Base-by-base conservation (phyloP, 768 basidiomycete species). In the Sistotremastrum suecicum region DNA sequence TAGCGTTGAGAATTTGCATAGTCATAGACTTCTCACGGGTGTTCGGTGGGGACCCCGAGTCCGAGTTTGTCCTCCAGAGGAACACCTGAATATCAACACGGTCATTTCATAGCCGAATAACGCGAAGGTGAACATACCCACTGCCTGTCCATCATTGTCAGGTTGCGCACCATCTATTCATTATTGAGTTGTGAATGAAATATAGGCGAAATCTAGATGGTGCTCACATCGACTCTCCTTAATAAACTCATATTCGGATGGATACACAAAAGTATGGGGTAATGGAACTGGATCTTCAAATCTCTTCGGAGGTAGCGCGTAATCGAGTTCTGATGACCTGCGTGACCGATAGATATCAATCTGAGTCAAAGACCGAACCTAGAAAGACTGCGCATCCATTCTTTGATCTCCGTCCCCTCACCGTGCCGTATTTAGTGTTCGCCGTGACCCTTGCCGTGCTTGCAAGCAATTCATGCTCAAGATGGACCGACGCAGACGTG, bases 131-230 rank as follows among this genome's bases (percentile, higher is more conserved):
- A n/a, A n/a, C n/a, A n/a, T n/a, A n/a, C n/a, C n/a, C n/a, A n/a
- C n/a, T n/a, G n/a, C 66, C 56, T 81, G 80, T 0, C 81, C 81
- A 51, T 83, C 75, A 53, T 77, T 78, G 9, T 50, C 58, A 0
- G 80, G 82, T 50, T 84, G 83, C 7, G 60, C 70, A 29, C 66
- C 70, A 56, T 83, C 81, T 80, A n/a, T n/a, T n/a, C n/a, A n/a
- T n/a, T n/a, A n/a, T n/a, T n/a, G n/a, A n/a, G n/a, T n/a, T n/a
- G 29, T 39, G 34, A 42, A 12, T 10, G 30, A 40, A 49, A 41
- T 12, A 20, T 30, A 30, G 33, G 12, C 39, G 33, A 7, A n/a
- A 39, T 9, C 28, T 6, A 42, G 7, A 45, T 44, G 42, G 30
- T 7, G 9, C 42, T 9, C 49, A 75, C 80, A 75, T 44, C 63